Evolutionary conservation across 441 rosid species (phyloP), one percentile per base, ranked within the genome.

Genomic region (Aquilaria agallochum): DNA sequence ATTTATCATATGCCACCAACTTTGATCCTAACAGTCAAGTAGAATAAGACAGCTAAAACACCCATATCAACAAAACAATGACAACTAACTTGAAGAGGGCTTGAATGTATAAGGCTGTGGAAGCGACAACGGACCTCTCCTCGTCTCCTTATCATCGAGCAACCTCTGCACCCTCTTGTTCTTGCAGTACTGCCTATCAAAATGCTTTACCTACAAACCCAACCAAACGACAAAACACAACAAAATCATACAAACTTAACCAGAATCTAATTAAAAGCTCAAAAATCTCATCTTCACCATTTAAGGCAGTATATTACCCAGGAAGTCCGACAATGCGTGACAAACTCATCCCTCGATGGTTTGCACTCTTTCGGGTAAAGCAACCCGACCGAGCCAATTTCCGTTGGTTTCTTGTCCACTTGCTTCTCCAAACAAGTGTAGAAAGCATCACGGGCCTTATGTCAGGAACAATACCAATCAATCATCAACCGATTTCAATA

Each of bases 41-140:
- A 27, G 47, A 34, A 40, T 15, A n/a, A 50, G 56, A 60, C 42
- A 32, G 53, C 47, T 27, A 15, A 15, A 31, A 52, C 34, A 36
- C 63, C 4, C 52, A 57, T 6, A 15, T 56, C 45, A 10, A 46
- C 64, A 66, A 1, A 66, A 10, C 15, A 30, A 53, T 31, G 13
- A 42, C 53, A 15, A 36, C 51, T 58, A 34, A 55, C 78, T 49
- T 42, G 83, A 71, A 31, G 76, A 62, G 8, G 84, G 84, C 60
- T 86, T 84, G 83, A 83, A 86, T 36, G 91, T 88, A 70, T 80
- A 84, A 56, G 89, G 88, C 82, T 92, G 89, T 48, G 95, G 93
- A 57, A 89, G 87, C 48, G 78, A 77, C 70, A 85, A 58, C 65
- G 91, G 98, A 78, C 93, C 95, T 68, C 84, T 77, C 85, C 86